Base-by-base conservation (phyloP, 768 basidiomycete genomes). In the Trametes cubensis region DNA sequence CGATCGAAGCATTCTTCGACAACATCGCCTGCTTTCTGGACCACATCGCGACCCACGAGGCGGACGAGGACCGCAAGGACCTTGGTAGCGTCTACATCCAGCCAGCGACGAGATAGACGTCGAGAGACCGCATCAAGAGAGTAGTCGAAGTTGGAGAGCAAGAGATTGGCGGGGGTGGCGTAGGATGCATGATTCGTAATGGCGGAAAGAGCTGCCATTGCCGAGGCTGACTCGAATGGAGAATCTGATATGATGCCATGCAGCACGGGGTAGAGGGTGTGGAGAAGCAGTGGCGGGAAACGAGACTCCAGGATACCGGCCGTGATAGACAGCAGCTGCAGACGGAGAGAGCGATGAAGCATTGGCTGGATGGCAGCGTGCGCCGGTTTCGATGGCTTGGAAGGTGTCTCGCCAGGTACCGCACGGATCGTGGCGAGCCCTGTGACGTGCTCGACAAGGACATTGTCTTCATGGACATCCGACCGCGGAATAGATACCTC, bases 1-100 rank as follows among this genome's bases (percentile, higher is more conserved):
- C 95, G 86, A 74, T 98, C 96, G 67, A 98, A 98, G 63, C 96
- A 95, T 73, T 97, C 95, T 73, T 97, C 96, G 11, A 98, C 94
- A 11, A 98, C 87, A 72, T 98, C 97, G 15, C 89, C 87, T 8
- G 97, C 95, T 67, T 87, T 87, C 48, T 91, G 87, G 0, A 98
- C 92, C 34, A 98, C 86, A 57, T 91, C 89, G 28, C 80, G 80
- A 0, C 97, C 96, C 7, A 96, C 92, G 14, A 98, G 80, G 10
- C 90, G 87, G 59, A 98, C 84, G 71, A 98, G 86, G 26, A 95
- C 77, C 15, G 86, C 83, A 21, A 99, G 80, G 6, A 98, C 95
- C 64, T 92, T 89, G 10, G 95, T 91, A 0, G 96, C 96, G 38
- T 91, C 87, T 2, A 92, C 81, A 64, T 96, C 94, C 11, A 98